Base-by-base conservation (phyloP, 768 basidiomycete species). In the Suillus paluster region DNA sequence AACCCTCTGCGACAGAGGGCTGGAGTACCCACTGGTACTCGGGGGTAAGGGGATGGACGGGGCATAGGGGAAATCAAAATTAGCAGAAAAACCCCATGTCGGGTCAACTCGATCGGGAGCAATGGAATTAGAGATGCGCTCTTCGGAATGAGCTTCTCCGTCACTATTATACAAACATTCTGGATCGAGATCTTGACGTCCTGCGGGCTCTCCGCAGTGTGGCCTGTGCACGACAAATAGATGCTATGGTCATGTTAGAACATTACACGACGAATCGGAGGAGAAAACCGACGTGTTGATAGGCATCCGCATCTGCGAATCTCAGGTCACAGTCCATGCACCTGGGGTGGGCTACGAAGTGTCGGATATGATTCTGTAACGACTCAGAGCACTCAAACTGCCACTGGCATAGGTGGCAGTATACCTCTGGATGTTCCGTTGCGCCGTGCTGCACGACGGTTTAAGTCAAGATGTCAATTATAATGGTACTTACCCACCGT, bases 331-430 rank as follows among this genome's bases (percentile, higher is more conserved):
- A 85, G 34, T 71, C 66, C 27, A 68, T 62, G 59, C 84, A 84
- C 58, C 77, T 79, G 3, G 84, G 81, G 68, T 85, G 84, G 19
- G 64, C 69, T 25, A 73, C 70, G 19, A 84, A 83, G 12, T 73
- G 71, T 21, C 62, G 70, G 65, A 79, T 81, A 62, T 85, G 84
- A 34, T 71, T 72, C 49, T 78, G 73, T 27, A 81, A 62, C 21
- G 72, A 66, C 25, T 78, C 75, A 2, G 68, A 55, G 15, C 73
- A 72, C 44, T 78, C 75, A 60, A 84, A 84, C 38, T 76, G 76
- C 59, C 75, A 73, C 10, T 71, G 73, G 65, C 83, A 84, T 4
- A 67, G 58, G 39, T 68, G 64, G 48, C 80, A 80, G 15, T 72
- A 68, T 42, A 67, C 66, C 34, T 77, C 76, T 11, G 73, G 76